Evolutionary conservation across 1,284 basidiomycete species (phyloP).

Genomic region (Golubevia sp.): DNA sequence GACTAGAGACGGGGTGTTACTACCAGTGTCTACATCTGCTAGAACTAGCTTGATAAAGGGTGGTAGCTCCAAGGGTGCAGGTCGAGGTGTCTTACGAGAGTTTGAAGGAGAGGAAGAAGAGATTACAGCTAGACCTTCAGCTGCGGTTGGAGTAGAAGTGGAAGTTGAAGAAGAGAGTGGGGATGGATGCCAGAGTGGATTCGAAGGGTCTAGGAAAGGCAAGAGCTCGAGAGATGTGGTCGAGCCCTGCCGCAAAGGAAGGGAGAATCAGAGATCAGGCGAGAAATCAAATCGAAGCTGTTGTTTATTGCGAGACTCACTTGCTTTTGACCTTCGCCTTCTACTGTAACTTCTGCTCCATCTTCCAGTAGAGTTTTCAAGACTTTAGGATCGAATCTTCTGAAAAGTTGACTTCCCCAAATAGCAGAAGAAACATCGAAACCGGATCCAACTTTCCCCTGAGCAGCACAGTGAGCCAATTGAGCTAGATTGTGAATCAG

Average conservation of each 20-base stretch:
- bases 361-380: slow-evolving; percentile 33
- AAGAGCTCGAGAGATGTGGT: not conserved
- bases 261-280: not conserved
- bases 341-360: slow-evolving; percentile 24
- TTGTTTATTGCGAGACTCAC: slow-evolving; percentile 8
- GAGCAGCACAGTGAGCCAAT: slow-evolving; percentile 91
- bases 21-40: slow-evolving; percentile 57
- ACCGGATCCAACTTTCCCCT: slow-evolving; percentile 96
- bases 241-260: no score
- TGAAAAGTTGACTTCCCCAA: slow-evolving; percentile 92
- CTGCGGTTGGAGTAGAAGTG: slow-evolving; percentile 29
- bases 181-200: slow-evolving; percentile 46
- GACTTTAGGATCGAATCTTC: slow-evolving; percentile 75
- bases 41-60: slow-evolving; percentile 46
- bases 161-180: slow-evolving; percentile 11
- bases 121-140: slow-evolving; percentile 27
- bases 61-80: slow-evolving; percentile 48
- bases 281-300: slow-evolving; percentile 3
- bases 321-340: slow-evolving; percentile 25
- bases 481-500: slow-evolving; percentile 89
- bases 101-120: not conserved
- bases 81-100: slow-evolving; percentile 8
- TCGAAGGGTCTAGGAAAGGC: slow-evolving; percentile 28
- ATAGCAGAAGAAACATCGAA: slow-evolving; percentile 95
- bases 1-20: slow-evolving; percentile 54